Conservation (phyloP, 2,329 filamentous ascomycete genomes). For the Cladorrhinum sp. region DNA sequence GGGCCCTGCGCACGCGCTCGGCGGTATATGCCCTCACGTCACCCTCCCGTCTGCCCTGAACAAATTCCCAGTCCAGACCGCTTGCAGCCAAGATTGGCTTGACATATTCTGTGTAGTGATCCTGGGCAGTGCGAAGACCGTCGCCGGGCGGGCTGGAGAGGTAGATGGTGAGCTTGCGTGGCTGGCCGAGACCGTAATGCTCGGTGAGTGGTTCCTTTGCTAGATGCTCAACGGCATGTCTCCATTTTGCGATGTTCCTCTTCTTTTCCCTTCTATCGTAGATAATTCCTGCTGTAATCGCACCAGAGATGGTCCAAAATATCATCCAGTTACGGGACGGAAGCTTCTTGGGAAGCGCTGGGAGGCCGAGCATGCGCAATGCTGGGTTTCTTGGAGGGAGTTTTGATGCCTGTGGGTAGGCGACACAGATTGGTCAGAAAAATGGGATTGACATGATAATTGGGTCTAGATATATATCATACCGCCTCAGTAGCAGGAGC, state of each 20-base stretch:
- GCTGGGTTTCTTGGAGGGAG: constrained; percentile 59
- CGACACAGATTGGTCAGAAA: not conserved
- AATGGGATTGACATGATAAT: not conserved
- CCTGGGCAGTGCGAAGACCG: constrained; percentile 76
- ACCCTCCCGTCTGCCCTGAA: constrained; percentile 89
- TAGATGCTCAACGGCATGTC: constrained; percentile 77
- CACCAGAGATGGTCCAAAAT: constrained; percentile 76
- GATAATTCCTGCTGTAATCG: constrained; percentile 75
- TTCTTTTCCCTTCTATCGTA: constrained; percentile 94
- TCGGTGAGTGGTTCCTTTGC: constrained; percentile 68
- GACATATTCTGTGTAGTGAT: constrained; percentile 93
- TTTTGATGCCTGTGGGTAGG: constrained; percentile 18
- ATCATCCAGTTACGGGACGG: constrained; percentile 98
- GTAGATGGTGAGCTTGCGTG: constrained; percentile 81
- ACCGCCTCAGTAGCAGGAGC: constrained; percentile 17
- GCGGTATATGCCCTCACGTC: constrained; percentile 85
- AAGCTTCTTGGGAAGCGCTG: constrained; percentile 76
- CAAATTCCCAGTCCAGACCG: constrained; percentile 91
- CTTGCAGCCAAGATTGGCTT: constrained; percentile 89
- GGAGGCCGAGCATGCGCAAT: constrained; percentile 78
- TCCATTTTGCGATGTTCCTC: constrained; percentile 81
- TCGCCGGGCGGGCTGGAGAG: constrained; percentile 84
- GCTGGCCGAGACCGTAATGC: constrained; percentile 56
- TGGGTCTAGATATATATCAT: constrained; percentile 6
- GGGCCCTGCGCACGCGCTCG: constrained; percentile 74